These are phyloP conservation scores for Cercophora scortea DNA, from an alignment of 495 filamentous ascomycete genomes.

Conservation along the genomic window DNA sequence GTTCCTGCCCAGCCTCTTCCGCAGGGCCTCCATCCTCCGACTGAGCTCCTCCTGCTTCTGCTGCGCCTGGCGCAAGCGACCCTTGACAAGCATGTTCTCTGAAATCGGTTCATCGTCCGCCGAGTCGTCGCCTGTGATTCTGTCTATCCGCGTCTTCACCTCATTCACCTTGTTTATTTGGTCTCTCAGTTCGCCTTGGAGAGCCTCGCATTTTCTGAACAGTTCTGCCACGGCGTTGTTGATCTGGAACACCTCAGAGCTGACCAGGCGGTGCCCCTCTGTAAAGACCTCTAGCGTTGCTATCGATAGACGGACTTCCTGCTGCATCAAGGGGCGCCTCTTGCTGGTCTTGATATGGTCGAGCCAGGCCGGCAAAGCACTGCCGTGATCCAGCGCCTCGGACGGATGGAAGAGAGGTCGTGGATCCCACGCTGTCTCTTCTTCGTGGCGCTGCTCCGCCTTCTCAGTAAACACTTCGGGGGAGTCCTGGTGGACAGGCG, in stretches of 20 bases:
- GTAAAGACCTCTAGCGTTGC: slow-evolving; percentile 69
- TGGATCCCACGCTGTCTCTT: slow-evolving; percentile 39
- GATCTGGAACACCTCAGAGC: slow-evolving; percentile 62
- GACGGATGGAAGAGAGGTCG: slow-evolving; percentile 66
- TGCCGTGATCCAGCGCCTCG: slow-evolving; percentile 50
- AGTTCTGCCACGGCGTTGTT: slow-evolving; percentile 72
- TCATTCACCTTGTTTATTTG: slow-evolving; percentile 65
- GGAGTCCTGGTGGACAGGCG: slow-evolving; percentile 22
- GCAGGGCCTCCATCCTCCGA: slow-evolving; percentile 55
- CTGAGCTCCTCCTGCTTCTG: slow-evolving; percentile 52
- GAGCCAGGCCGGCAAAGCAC: slow-evolving; percentile 53
- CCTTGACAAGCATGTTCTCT: slow-evolving; percentile 47
- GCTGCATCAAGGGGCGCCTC: slow-evolving; percentile 53
- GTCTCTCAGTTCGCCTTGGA: slow-evolving; percentile 62
- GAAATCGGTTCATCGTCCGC: slow-evolving; percentile 35
- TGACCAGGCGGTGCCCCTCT: slow-evolving; percentile 66
- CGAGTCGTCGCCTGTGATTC: slow-evolving; percentile 53
- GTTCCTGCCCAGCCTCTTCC: slow-evolving; percentile 49
- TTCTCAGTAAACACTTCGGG: slow-evolving; percentile 7
- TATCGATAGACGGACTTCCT: slow-evolving; percentile 67
- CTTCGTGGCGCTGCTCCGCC: slow-evolving; percentile 24
- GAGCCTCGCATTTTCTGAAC: slow-evolving; percentile 66
- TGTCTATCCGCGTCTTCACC: slow-evolving; percentile 57
- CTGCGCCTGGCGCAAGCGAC: slow-evolving; percentile 51
- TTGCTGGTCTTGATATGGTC: slow-evolving; percentile 52